phyloP scores from a whole-genome alignment of 1,284 basidiomycete genomes.

The Fomitiporia mediterranea region DNA sequence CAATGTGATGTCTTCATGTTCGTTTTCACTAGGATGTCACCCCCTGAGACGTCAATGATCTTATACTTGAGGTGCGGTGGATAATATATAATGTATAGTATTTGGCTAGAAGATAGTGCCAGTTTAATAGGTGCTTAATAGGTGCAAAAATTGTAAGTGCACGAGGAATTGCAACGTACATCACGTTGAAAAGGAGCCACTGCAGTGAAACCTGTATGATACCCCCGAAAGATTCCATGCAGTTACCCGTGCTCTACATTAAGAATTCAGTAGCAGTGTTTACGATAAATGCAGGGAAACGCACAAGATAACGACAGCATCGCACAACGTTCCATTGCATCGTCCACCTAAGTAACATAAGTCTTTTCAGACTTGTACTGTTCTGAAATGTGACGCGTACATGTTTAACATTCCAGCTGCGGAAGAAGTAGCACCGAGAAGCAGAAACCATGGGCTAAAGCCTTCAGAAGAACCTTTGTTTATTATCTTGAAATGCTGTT shows the following conservation, averaged over 20 bases:
- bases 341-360: conserved; percentile 57
- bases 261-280: background rate
- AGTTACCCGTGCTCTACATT: conserved; percentile 62
- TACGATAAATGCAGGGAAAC: conserved; percentile 29
- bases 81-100: conserved; percentile 92
- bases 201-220: conserved; percentile 80
- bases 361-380: no score
- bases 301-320: conserved; percentile 76
- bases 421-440: conserved; percentile 84
- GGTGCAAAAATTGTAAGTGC: conserved; percentile 7
- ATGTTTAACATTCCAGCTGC: conserved; percentile 82
- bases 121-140: conserved; percentile 7
- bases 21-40: conserved; percentile 45
- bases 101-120: conserved; percentile 49
- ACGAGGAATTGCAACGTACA: conserved; percentile 50
- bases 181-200: conserved; percentile 82
- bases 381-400: conserved; percentile 36
- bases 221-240: conserved; percentile 80
- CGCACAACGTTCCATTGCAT: conserved; percentile 85
- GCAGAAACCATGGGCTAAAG: conserved; percentile 89
- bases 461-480: conserved; percentile 77
- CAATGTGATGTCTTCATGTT: conserved; percentile 61
- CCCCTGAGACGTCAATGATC: conserved; percentile 40
- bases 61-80: conserved; percentile 76
- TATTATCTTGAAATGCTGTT: conserved; percentile 72